These are phyloP conservation scores for Effrenium voratum DNA, from an alignment of 73 alveolate species.

Conservation along the genomic window DNA sequence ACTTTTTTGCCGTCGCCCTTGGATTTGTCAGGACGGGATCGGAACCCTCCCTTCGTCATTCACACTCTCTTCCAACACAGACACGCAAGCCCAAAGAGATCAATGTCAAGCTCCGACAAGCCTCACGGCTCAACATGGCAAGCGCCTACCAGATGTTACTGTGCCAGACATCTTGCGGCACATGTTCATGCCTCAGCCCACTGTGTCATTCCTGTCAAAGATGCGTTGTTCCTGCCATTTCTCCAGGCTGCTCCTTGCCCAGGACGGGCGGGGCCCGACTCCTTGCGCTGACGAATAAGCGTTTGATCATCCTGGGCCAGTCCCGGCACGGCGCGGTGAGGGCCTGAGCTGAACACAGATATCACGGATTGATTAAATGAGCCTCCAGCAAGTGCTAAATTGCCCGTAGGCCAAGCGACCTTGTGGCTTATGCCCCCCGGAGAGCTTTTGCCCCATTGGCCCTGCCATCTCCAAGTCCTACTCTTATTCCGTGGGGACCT, in stretches of 20 bases:
- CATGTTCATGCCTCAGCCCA: no score
- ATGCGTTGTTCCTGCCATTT: no score
- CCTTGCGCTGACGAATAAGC: constrained; percentile 39
- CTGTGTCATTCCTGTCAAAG: no score
- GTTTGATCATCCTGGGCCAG: constrained; percentile 82
- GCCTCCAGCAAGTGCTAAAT: neutral
- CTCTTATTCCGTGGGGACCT: neutral
- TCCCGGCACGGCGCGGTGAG: constrained; percentile 64
- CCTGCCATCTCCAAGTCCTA: constrained; percentile 27
- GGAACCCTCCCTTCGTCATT: no score
- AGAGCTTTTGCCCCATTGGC: constrained; percentile 74
- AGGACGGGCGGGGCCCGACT: constrained; percentile 59
- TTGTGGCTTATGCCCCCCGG: constrained; percentile 78
- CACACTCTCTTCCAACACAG: no score
- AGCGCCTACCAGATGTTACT: no score
- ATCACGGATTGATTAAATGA: neutral
- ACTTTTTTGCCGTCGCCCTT: constrained; percentile 35
- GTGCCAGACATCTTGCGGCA: no score
- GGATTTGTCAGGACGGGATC: constrained; percentile 43
- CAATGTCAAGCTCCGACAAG: no score
- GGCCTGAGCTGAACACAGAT: neutral
- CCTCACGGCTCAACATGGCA: no score
- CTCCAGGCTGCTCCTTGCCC: neutral
- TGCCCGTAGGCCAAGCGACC: constrained; percentile 57
- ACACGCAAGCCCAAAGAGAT: no score